These are phyloP conservation scores for Aspergillus udagawae DNA, from an alignment of 2,329 filamentous ascomycete genomes.

Conservation along the genomic window DNA sequence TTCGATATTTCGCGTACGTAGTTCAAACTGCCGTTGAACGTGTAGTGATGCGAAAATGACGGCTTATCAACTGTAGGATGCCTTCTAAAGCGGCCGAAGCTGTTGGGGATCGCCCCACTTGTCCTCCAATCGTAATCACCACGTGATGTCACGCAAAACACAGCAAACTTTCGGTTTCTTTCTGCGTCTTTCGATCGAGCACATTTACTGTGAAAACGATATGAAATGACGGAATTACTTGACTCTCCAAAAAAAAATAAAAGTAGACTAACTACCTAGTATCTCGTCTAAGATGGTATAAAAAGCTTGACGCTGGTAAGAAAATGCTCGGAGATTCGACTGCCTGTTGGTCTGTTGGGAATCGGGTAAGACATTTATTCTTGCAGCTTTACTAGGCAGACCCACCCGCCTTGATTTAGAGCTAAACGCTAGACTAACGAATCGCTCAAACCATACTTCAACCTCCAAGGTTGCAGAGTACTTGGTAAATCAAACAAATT, in stretches of 20 bases:
- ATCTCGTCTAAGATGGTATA: neutral
- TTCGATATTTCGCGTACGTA: neutral
- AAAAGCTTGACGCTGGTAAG: neutral
- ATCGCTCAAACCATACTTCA: neutral
- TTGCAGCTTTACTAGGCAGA: neutral
- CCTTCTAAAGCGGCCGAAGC: constrained; percentile 14
- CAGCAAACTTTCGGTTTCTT: constrained; percentile 6
- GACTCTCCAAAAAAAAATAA: neutral
- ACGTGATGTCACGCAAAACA: constrained; percentile 25
- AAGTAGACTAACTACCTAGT: neutral
- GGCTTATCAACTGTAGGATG: neutral
- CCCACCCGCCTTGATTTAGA: neutral
- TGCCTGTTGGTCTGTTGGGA: neutral
- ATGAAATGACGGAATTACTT: neutral
- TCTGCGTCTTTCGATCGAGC: neutral
- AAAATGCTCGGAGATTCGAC: neutral
- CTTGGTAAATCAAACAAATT: neutral
- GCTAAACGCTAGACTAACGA: neutral
- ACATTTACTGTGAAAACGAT: neutral
- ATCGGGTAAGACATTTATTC: neutral
- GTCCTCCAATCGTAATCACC: constrained; percentile 14
- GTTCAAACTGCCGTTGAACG: neutral
- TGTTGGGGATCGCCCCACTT: constrained; percentile 32
- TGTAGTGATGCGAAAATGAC: neutral
- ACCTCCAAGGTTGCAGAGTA: neutral